These are phyloP conservation scores for Amniculicola lignicola DNA, from an alignment of 495 filamentous ascomycete species.

Conservation along the genomic window DNA sequence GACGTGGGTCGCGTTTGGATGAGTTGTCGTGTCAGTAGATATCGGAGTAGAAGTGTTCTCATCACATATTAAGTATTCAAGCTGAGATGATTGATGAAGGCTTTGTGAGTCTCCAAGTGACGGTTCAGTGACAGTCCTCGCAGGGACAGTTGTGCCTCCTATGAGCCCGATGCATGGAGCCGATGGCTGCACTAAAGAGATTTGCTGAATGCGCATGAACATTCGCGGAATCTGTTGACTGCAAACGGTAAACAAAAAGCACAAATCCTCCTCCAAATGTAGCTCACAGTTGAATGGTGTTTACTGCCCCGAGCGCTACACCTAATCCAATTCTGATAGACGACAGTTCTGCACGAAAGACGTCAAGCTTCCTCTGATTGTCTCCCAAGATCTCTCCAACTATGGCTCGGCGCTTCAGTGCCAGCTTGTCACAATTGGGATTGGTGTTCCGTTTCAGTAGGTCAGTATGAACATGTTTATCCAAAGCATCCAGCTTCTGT, in stretches of 20 bases:
- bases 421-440: not conserved
- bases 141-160: not conserved
- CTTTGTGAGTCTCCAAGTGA: not conserved
- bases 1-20: not conserved
- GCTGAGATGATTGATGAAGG: not conserved
- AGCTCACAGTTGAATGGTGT: not conserved
- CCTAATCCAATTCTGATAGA: not conserved
- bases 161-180: not conserved
- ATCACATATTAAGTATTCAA: not conserved
- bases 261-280: not conserved
- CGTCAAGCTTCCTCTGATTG: not conserved
- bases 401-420: not conserved
- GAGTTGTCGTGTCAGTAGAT: not conserved
- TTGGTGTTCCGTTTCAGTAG: not conserved
- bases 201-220: not conserved
- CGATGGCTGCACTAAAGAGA: not conserved
- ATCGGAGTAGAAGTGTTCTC: not conserved
- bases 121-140: not conserved
- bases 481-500: not conserved
- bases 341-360: not conserved
- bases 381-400: not conserved
- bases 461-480: not conserved
- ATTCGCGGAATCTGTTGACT: not conserved
- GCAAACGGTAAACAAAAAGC: not conserved
- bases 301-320: not conserved